These are phyloP conservation scores for Hemileccinum rubropunctum DNA, from an alignment of 768 basidiomycete genomes.

Conservation along the genomic window DNA sequence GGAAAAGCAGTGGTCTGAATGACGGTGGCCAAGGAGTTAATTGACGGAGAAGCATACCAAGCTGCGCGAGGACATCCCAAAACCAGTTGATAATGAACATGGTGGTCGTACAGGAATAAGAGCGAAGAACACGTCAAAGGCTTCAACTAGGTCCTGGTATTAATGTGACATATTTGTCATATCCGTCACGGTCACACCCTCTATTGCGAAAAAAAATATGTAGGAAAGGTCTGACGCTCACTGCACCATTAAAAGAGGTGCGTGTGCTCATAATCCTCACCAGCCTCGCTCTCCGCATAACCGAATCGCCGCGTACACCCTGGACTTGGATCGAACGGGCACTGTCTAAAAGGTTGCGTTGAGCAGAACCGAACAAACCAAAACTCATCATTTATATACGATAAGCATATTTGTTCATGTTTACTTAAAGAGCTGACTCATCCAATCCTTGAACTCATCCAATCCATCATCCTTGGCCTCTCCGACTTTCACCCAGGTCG, in stretches of 20 bases:
- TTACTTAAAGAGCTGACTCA: constrained; percentile 42
- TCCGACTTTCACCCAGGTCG: constrained; percentile 48
- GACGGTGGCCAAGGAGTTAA: neutral
- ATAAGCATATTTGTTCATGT: constrained; percentile 27
- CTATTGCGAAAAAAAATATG: constrained; percentile 24
- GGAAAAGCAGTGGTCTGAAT: constrained; percentile 2
- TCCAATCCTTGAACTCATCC: constrained; percentile 44
- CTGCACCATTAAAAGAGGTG: constrained; percentile 47
- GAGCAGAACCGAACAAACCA: neutral
- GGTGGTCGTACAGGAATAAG: constrained; percentile 24
- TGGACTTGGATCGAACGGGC: constrained; percentile 50
- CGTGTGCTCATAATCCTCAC: constrained; percentile 61
- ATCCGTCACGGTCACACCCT: constrained; percentile 2
- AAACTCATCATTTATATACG: constrained; percentile 9
- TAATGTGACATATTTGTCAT: constrained; percentile 18
- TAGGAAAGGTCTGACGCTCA: constrained; percentile 70
- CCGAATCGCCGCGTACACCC: constrained; percentile 65
- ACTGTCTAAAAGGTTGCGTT: constrained; percentile 74
- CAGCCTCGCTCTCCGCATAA: constrained; percentile 57
- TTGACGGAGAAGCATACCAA: constrained; percentile 56
- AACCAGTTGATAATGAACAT: constrained; percentile 96
- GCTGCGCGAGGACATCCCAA: constrained; percentile 91
- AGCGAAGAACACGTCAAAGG: constrained; percentile 20
- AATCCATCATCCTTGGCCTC: constrained; percentile 38
- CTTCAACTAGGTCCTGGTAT: neutral